Evolutionary conservation across 192 early-diverging fungal species (phyloP), one percentile per base, ranked within the genome.

Genomic region (Allomyces arbusculus): DNA sequence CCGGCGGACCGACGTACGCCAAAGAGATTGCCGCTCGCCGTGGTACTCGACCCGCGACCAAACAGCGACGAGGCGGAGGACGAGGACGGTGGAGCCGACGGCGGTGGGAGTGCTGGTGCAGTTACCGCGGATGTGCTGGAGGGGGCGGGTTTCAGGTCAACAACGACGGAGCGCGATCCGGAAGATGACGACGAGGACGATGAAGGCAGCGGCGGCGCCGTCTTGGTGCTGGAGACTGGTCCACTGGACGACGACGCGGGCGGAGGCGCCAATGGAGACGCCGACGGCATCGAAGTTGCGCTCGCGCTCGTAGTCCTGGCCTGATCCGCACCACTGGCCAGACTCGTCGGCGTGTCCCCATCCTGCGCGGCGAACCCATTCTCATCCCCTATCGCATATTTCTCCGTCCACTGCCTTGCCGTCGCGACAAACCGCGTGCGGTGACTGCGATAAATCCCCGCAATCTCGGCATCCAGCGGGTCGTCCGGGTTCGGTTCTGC

Each of bases 401-500:
- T 68, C 4, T 33, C 11, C 0, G 81, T 83, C 16, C 62, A 70
- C 24, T 75, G 66, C 24, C 50, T 63, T 11, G 83, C 83, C 33
- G 77, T 82, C 14, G 71, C 68, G 10, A 43, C 19, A 68, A 80
- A 85, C 4, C 76, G 33, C 0, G 64, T 65, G 11, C 69, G 62
- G 66, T 82, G 33, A 8, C 67, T 26, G 74, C 69, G 63, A 79
- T 76, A 64, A 71, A 84, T 68, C 84, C 78, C 61, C 66, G 64
- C 75, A 84, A 86, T 78, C n/a, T 89, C 88, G 9, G 80, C 76
- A 58, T 83, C 70, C 40, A 90, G 69, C 44, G 89, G 89, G 65
- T 90, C 89, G 33, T 89, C 77, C 6, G 87, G 84, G 55, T 90
- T 90, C 0, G 88, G 88, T 20, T 71, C 69, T 2, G 70, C 80